These are phyloP conservation scores for Zoysia pacifica DNA, from an alignment of 176 grass and related monocot genomes.

Conservation along the genomic window DNA sequence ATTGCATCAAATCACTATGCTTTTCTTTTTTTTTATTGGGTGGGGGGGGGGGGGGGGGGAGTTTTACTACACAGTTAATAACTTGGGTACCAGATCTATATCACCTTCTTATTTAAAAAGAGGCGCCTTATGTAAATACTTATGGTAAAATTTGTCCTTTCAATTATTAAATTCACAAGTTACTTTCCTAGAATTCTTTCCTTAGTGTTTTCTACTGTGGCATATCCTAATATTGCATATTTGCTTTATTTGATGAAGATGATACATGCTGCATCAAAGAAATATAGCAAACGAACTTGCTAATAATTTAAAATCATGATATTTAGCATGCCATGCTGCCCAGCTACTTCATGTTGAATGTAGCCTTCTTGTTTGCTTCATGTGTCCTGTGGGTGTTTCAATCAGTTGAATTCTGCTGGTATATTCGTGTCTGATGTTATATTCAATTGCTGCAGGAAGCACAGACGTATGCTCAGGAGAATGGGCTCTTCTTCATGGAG, in stretches of 20 bases:
- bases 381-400: background rate
- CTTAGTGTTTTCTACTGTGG: background rate
- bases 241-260: constrained; percentile 5
- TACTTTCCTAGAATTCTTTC: background rate
- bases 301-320: constrained; percentile 10
- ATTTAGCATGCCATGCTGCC: background rate
- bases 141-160: background rate
- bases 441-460: constrained; percentile 63
- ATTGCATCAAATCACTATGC: background rate
- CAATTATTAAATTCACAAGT: background rate
- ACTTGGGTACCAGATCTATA: background rate
- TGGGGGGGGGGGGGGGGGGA: too few species aligned
- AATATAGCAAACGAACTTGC: background rate
- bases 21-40: background rate
- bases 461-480: constrained; percentile 78
- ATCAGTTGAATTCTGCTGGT: constrained; percentile 1
- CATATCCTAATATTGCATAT: background rate
- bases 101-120: background rate
- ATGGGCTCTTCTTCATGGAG: constrained; percentile 93
- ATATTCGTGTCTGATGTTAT: background rate
- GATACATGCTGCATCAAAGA: constrained; percentile 10
- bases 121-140: background rate
- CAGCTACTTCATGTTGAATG: background rate
- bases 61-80: background rate
- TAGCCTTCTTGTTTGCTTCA: constrained; percentile 1